Conservation (phyloP, 345 rosid genomes). For the Citrus inodora region DNA sequence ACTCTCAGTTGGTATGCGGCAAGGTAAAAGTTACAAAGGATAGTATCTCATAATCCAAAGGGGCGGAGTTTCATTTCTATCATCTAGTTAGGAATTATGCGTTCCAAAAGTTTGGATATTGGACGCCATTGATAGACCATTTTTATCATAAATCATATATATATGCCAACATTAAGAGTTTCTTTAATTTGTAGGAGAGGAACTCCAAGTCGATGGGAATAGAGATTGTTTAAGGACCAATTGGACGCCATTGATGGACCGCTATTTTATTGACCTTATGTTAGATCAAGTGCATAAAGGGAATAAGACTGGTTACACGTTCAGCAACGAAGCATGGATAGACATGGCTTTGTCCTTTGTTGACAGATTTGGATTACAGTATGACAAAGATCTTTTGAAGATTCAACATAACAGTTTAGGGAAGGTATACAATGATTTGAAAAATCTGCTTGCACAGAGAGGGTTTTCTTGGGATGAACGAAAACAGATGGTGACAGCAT, state of each 20-base stretch:
- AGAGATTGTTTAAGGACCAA: constrained; percentile 21
- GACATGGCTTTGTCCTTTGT: constrained; percentile 38
- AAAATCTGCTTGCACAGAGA: constrained; percentile 30
- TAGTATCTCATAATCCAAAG: constrained; percentile 3
- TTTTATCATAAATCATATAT: too few relatives aligned
- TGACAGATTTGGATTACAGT: constrained; percentile 39
- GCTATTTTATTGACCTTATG: constrained; percentile 48
- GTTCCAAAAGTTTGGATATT: background rate
- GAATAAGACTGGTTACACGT: constrained; percentile 20
- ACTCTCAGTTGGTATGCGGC: constrained; percentile 11
- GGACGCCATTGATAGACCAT: too few relatives aligned
- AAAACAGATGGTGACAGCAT: constrained; percentile 35
- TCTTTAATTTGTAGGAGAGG: constrained; percentile 29
- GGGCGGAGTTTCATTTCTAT: constrained; percentile 20
- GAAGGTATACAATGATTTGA: constrained; percentile 32
- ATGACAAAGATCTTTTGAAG: constrained; percentile 33
- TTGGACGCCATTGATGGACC: constrained; percentile 51
- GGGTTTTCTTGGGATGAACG: constrained; percentile 42
- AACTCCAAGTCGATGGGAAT: constrained; percentile 16
- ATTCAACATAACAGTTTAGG: constrained; percentile 29
- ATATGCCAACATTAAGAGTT: background rate
- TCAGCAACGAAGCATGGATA: constrained; percentile 34
- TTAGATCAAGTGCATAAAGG: constrained; percentile 36
- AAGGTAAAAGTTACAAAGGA: constrained; percentile 18
- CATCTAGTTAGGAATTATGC: background rate